Percentiles rank a stretch among this genome's conserved stretches.
Evolutionary conservation across 1,284 basidiomycete species (phyloP).

Genomic region (Pulveroboletus sp.): DNA sequence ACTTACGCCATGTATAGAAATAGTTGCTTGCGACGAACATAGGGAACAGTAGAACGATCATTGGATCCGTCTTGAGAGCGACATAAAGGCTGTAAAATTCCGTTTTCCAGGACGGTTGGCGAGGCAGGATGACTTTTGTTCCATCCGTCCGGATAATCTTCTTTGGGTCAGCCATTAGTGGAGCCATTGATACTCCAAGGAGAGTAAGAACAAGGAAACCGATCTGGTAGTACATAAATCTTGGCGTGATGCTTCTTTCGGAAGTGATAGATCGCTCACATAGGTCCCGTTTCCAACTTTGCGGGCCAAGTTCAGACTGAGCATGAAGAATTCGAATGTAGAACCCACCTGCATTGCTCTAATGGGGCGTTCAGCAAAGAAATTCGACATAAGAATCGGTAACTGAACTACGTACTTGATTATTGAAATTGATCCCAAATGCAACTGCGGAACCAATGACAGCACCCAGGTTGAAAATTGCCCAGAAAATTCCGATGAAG

Average conservation of each 20-base stretch:
- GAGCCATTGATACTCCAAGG: slow-evolving; percentile 63
- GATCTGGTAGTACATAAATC: slow-evolving; percentile 46
- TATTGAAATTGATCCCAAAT: slow-evolving; percentile 57
- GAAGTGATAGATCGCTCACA: slow-evolving; percentile 39
- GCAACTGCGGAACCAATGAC: slow-evolving; percentile 70
- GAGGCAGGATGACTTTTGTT: slow-evolving; percentile 58
- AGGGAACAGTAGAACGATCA: slow-evolving; percentile 61
- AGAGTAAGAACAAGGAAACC: slow-evolving; percentile 71
- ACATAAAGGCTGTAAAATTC: slow-evolving; percentile 55
- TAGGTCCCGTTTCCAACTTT: slow-evolving; percentile 63
- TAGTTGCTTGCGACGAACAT: slow-evolving; percentile 77
- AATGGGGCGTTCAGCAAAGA: neutral
- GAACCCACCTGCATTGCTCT: slow-evolving; percentile 31
- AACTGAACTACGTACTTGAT: slow-evolving; percentile 37
- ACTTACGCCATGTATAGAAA: slow-evolving; percentile 55
- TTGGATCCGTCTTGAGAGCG: slow-evolving; percentile 56
- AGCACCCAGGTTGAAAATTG: slow-evolving; percentile 73
- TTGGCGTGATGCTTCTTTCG: neutral
- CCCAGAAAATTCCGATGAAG: slow-evolving; percentile 79
- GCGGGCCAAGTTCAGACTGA: slow-evolving; percentile 9
- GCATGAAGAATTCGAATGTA: neutral
- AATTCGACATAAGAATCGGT: neutral
- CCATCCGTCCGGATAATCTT: slow-evolving; percentile 74
- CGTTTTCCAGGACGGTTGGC: slow-evolving; percentile 70
- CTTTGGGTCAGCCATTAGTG: slow-evolving; percentile 67